Base-by-base conservation (phyloP, 306 rosid genomes). In the Castanospermum australe region DNA sequence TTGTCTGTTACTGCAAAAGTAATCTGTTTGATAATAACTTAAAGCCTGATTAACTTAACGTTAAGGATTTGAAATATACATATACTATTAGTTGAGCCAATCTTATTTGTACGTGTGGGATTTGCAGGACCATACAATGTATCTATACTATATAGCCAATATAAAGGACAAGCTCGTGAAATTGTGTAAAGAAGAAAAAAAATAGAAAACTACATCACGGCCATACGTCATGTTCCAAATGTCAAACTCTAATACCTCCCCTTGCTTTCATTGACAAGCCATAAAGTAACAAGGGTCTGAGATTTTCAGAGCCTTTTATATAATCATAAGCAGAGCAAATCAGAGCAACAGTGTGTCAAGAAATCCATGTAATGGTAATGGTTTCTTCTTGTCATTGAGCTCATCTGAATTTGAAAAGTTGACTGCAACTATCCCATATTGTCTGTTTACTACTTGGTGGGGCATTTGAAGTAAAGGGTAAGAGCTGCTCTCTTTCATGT, bases 381-480 rank as follows among this genome's bases (percentile, higher is more conserved):
- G 75, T 84, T 85, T 88, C 89, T 84, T 73, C 87, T 83, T 87
- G 95, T 86, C 97, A 71, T 71, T 50, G 68, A 62, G 75, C 83
- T 21, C 54, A 69, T 39, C 80, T 75, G 75, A 75, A 82, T 82
- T 84, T 82, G 81, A 86, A 92, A 92, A 89, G 75, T 55, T 62
- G 89, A 81, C 78, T 67, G 77, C 74, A 76, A 79, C 84, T 72
- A 76, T 85, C 60, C 75, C 24, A 63, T 70, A 83, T 78, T 88
- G 93, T 89, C 86, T 83, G 85, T 74, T 74, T 89, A 84, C 88
- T 81, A 70, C 66, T 89, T 92, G 91, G 93, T 83, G 78, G 87
- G 87, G 86, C 70, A 83, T 80, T 85, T 82, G 76, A 70, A 24
- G 79, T 80, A 57, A 84, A 87, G 87, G 88, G 87, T 21, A 71